phyloP scores from a whole-genome alignment of 2,329 filamentous ascomycete species.

The Pyrenochaeta sp. region DNA sequence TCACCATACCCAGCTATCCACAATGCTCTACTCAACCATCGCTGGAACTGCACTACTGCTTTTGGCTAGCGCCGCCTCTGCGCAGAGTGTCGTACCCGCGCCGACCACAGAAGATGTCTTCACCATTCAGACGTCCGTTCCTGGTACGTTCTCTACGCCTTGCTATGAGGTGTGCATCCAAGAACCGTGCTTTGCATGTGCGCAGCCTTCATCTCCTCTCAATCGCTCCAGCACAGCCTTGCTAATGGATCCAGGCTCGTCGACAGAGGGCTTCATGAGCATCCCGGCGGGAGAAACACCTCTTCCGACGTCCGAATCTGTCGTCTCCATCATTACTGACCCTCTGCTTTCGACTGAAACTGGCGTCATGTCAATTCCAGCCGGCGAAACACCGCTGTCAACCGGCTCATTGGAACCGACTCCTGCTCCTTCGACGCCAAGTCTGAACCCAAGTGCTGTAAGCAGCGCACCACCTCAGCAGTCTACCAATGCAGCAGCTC shows the following conservation, averaged over 20 bases:
- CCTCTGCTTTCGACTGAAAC: slow-evolving; percentile 10
- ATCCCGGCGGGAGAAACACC: slow-evolving; percentile 14
- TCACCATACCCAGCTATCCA: slow-evolving; percentile 8
- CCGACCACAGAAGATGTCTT: slow-evolving; percentile 29
- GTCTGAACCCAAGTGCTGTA: too few relatives aligned
- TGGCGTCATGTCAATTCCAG: slow-evolving; percentile 23
- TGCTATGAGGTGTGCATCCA: slow-evolving; percentile 37
- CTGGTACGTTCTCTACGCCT: slow-evolving; percentile 18
- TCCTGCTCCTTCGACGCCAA: slow-evolving; percentile 1
- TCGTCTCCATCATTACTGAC: slow-evolving; percentile 13
- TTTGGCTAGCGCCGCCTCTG: slow-evolving; percentile 31
- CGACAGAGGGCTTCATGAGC: slow-evolving; percentile 18
- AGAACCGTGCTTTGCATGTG: slow-evolving; percentile 38
- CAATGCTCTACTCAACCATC: slow-evolving; percentile 32
- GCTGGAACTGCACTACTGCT: slow-evolving; percentile 34
- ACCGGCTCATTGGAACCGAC: slow-evolving; percentile 11
- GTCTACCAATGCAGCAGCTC: slow-evolving; percentile 28
- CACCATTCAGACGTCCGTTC: slow-evolving; percentile 38
- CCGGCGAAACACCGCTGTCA: slow-evolving; percentile 30
- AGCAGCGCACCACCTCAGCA: slow-evolving; percentile 17
- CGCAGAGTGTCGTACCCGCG: slow-evolving; percentile 25
- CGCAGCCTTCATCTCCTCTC: slow-evolving; percentile 4
- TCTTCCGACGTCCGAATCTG: slow-evolving; percentile 2
- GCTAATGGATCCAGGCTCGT: slow-evolving; percentile 14
- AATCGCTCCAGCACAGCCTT: not conserved